Base-by-base conservation (phyloP, 768 basidiomycete species). In the Boletus subcaerulescens region DNA sequence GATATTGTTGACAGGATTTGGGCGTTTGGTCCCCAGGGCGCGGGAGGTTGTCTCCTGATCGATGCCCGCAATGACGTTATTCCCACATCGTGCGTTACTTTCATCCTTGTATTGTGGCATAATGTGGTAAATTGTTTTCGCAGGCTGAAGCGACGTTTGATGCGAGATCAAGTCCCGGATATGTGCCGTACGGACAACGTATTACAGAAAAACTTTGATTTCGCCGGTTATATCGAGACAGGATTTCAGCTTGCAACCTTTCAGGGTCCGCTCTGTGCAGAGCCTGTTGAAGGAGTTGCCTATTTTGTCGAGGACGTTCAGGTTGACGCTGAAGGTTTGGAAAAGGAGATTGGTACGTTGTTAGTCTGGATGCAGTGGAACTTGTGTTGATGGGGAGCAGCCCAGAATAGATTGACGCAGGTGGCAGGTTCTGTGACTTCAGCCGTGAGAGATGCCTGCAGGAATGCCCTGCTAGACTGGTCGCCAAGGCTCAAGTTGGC, bases 401-500 rank as follows among this genome's bases (percentile, higher is more conserved):
- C 81, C 44, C 86, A 89, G 68, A 92, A 91, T 51, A 77, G 85
- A 46, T 80, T 89, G 68, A 82, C 90, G 0, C 94, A 95, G 65
- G 83, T 94, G 24, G 86, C 89, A 2, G 97, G 97, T 14, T 94
- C 94, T 3, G 76, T 97, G 45, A 93, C 96, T 58, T 90, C 97
- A 4, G 81, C 86, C 4, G 85, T 92, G 39, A 83, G 87, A 69
- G 97, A 99, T 62, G 87, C 92, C 0, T 98, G 94, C 68, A 82
- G 91, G 55, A 88, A 85, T 60, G 94, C 90, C 1, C 69, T 99
- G 53, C 75, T 98, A 43, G 97, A 98, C 71, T 99, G 97, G 97
- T 98, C 95, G 2, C 97, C 97, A 14, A 80, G 97, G 53, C 80
- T 99, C 61, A 91, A 95, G 85, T 76, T 99, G 61, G 97, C 97